Base-by-base conservation (phyloP, 2,329 filamentous ascomycete species). In the Tympanopsis confertula region DNA sequence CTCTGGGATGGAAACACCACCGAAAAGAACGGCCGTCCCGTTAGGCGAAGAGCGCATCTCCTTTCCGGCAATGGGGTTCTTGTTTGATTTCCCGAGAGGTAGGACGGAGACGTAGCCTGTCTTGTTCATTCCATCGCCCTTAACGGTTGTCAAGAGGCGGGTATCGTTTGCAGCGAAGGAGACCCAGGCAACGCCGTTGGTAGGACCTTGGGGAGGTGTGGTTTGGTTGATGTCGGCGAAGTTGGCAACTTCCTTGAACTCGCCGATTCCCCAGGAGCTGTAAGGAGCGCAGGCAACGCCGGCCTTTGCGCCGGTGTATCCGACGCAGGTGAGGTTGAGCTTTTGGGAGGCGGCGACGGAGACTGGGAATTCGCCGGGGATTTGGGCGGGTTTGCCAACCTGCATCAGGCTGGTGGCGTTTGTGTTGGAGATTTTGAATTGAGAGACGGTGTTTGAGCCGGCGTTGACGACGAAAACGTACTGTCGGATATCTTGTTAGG, bases 11-110 rank as follows among this genome's bases (percentile, higher is more conserved):
- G 53, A 33, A 1, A 57, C 52, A 0, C 69, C 64, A 5, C 74
- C 74, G 43, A 78, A 78, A 1, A 77, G 61, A 0, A 75, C 68
- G 0, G 65, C 65, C 0, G 74, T 78, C n/a, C 70, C 72, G 0
- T 50, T 38, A 0, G 72, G 74, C 0, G 65, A 66, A n/a, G 56
- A 62, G 15, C 52, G 52, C 1, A 17, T 22, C 17, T 18, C 42
- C 20, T 39, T n/a, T 18, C 51, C 36, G 3, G 78, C 62, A n/a
- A n/a, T n/a, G n/a, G n/a, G n/a, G n/a, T n/a, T n/a, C n/a, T n/a
- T n/a, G n/a, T n/a, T n/a, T n/a, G n/a, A n/a, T n/a, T n/a, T n/a
- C n/a, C n/a, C n/a, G n/a, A n/a, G n/a, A 0, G 63, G 45, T 42
- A 74, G 75, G 0, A 62, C 52, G 0, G 68, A 66, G 10, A 80